Conservation (phyloP, 1,139 yeast genomes). For the Suhomyces kunorum region DNA sequence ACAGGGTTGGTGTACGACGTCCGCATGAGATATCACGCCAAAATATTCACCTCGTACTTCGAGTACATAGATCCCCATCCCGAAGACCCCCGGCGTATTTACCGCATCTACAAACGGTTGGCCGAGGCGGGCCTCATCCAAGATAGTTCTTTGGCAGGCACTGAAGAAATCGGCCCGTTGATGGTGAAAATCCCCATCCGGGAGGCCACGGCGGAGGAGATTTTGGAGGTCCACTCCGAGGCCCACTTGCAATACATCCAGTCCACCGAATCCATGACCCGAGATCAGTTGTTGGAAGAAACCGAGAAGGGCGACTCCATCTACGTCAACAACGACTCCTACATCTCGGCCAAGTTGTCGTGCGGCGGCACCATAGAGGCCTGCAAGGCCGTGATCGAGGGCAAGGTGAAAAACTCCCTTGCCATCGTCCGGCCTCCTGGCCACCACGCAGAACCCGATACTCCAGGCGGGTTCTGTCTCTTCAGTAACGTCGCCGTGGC, state of each 20-base stretch:
- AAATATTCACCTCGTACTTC: slow-evolving; percentile 84
- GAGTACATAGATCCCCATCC: slow-evolving; percentile 99
- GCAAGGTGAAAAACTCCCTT: slow-evolving; percentile 83
- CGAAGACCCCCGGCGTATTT: slow-evolving; percentile 96
- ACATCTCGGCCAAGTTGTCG: slow-evolving; percentile 81
- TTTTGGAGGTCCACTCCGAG: slow-evolving; percentile 79
- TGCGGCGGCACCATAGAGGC: slow-evolving; percentile 99
- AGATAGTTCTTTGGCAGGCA: slow-evolving; percentile 79
- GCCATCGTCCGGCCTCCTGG: slow-evolving; percentile 99
- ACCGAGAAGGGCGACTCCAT: slow-evolving; percentile 95
- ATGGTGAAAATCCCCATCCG: slow-evolving; percentile 90
- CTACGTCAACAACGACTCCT: slow-evolving; percentile 90
- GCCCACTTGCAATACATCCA: slow-evolving; percentile 77
- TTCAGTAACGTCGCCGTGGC: slow-evolving; percentile 98
- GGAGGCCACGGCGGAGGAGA: slow-evolving; percentile 86
- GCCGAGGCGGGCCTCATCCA: slow-evolving; percentile 91
- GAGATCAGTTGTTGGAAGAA: slow-evolving; percentile 75
- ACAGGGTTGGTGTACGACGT: slow-evolving; percentile 97
- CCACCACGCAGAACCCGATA: slow-evolving; percentile 97
- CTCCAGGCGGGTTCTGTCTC: slow-evolving; percentile 96
- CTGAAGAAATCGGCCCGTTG: slow-evolving; percentile 79
- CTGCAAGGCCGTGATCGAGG: slow-evolving; percentile 92
- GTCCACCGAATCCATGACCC: slow-evolving; percentile 74
- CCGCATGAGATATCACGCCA: slow-evolving; percentile 96
- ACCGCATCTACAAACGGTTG: slow-evolving; percentile 85